Evolutionary conservation across 1,284 basidiomycete species (phyloP), one percentile per base, ranked within the genome.

Genomic region (Sanghuangporus weigelae): DNA sequence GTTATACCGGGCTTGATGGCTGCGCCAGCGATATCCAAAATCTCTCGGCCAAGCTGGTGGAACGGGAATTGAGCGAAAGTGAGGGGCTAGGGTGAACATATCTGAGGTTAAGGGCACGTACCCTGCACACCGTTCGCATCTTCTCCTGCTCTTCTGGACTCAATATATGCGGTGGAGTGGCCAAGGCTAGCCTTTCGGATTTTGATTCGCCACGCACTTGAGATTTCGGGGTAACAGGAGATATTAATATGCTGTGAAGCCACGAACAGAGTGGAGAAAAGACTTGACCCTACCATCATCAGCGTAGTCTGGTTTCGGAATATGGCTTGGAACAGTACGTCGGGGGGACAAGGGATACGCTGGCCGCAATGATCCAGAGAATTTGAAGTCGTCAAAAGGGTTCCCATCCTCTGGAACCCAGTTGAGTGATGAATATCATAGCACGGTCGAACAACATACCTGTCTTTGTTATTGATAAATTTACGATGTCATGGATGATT

Each of bases 1-100:
- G 96, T 98, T 60, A 98, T 84, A 46, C 97, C 97, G 11, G 95
- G 93, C 60, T 84, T 83, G 68, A 98, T 79, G 71, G 88, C 84
- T 0, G 94, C 84, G 0, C 95, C 96, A 16, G 92, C 89, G 64
- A 93, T 82, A 75, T 98, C 95, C 21, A 99, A 83, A 10, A 99
- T 89, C 79, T 99, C 94, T 66, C 97, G 82, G 10, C 84, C 86
- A 67, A 98, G 81, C 95, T 98, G 38, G 26, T 69, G 49, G 50
- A 68, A 38, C 16, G 62, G 55, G 65, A 63, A 63, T 31, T 53
- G 65, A 53, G 59, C 63, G 51, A 62, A 70, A 66, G 57, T 53
- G 10, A 5, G 26, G 23, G 21, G 50, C n/a, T 14, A 21, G 21
- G 50, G 5, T 23, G 23, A 11, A 51, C 26, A 46, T n/a, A 19